Percentiles rank a stretch among this genome's conserved stretches.
Evolutionary conservation across 78 protist species (phyloP).

Genomic region (Blattamonas nauphoetae): DNA sequence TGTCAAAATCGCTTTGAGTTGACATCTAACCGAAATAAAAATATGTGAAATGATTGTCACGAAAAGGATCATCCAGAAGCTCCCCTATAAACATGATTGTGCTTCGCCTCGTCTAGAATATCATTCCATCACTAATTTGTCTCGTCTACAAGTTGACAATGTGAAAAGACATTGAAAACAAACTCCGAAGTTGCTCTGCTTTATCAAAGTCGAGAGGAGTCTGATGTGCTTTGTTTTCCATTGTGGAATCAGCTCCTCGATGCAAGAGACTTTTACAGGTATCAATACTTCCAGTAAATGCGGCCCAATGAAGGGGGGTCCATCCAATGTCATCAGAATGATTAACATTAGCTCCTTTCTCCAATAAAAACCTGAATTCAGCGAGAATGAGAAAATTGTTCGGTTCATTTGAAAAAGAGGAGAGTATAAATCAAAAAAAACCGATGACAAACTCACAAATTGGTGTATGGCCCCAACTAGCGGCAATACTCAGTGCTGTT

Average conservation of each 20-base stretch:
- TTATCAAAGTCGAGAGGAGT: slow-evolving; percentile 8
- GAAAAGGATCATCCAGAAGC: no score
- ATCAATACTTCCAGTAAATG: not conserved
- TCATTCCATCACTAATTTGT: no score
- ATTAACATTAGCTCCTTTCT: not conserved
- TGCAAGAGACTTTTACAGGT: not conserved
- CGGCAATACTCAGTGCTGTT: not conserved
- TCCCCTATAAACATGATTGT: no score
- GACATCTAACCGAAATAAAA: no score
- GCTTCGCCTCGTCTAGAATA: no score
- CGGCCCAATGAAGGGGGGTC: slow-evolving; percentile 12
- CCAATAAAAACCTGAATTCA: not conserved
- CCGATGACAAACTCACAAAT: not conserved
- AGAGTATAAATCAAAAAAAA: no score
- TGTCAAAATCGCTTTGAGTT: no score
- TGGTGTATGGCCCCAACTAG: not conserved
- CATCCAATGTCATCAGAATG: slow-evolving; percentile 1
- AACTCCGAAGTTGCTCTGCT: not conserved
- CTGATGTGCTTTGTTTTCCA: slow-evolving; percentile 5
- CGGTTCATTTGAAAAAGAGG: not conserved
- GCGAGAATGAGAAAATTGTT: no score
- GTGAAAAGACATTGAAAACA: no score
- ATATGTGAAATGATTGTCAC: no score
- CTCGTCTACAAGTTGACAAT: no score
- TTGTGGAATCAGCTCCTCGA: not conserved